phyloP scores from a whole-genome alignment of 148 eudicot genomes.

The Nepenthes mirabilis region DNA sequence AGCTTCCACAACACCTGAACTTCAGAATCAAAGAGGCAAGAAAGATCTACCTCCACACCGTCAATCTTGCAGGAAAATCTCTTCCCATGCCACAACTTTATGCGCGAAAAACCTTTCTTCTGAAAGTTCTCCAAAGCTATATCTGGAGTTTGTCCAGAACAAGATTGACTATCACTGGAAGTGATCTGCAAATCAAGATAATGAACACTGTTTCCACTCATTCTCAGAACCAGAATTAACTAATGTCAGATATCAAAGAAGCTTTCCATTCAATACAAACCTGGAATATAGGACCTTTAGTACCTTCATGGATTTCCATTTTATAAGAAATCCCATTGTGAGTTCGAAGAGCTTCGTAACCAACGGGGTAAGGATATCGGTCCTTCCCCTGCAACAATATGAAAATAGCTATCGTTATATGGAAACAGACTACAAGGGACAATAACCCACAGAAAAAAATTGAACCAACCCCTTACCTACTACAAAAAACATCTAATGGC shows the following conservation, averaged over 20 bases:
- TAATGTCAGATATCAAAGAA: constrained; percentile 1
- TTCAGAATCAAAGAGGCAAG: constrained; percentile 4
- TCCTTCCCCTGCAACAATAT: constrained; percentile 66
- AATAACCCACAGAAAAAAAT: not conserved
- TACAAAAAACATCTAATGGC: no score
- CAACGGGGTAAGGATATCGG: constrained; percentile 91
- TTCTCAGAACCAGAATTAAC: not conserved
- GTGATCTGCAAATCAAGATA: constrained; percentile 39
- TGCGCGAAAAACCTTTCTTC: constrained; percentile 48
- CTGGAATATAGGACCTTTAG: constrained; percentile 70
- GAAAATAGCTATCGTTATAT: not conserved
- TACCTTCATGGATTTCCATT: constrained; percentile 82
- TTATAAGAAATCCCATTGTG: constrained; percentile 50
- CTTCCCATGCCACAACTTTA: constrained; percentile 76
- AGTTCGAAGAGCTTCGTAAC: constrained; percentile 64
- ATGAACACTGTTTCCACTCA: not conserved
- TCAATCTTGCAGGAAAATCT: constrained; percentile 79
- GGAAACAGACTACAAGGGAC: not conserved
- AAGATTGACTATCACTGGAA: constrained; percentile 53
- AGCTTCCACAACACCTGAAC: no score
- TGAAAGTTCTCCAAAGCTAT: constrained; percentile 86
- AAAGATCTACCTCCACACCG: constrained; percentile 67
- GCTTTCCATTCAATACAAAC: constrained; percentile 24
- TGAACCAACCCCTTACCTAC: not conserved
- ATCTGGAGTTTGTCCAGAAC: constrained; percentile 89